phyloP scores from a whole-genome alignment of 306 rosid species.

The Erythrophleum fordii region DNA sequence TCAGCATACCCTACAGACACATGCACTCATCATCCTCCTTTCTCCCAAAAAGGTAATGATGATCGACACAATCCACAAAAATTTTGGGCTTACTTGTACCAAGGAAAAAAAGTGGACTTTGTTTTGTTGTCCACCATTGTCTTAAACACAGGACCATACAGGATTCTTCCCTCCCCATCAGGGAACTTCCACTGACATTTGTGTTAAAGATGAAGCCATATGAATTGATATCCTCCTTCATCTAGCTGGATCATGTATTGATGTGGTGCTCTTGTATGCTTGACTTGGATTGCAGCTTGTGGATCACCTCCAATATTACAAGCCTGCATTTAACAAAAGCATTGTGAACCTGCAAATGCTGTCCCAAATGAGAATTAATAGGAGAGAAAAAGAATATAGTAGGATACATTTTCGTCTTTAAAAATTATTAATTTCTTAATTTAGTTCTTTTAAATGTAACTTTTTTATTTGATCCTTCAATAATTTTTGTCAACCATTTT shows the following conservation, averaged over 20 bases:
- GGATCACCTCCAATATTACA: slow-evolving; percentile 38
- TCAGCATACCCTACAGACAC: slow-evolving; percentile 50
- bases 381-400: background rate
- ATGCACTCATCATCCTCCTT: slow-evolving; percentile 56
- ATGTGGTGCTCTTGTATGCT: slow-evolving; percentile 32
- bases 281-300: slow-evolving; percentile 36
- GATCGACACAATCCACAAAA: slow-evolving; percentile 54
- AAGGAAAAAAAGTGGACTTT: slow-evolving; percentile 31
- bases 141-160: slow-evolving; percentile 38
- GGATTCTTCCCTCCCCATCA: slow-evolving; percentile 65
- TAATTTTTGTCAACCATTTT: background rate
- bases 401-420: too few relatives aligned
- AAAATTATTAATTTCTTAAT: too few relatives aligned
- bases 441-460: too few relatives aligned
- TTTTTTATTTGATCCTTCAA: background rate
- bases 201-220: slow-evolving; percentile 45
- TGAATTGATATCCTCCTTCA: slow-evolving; percentile 37
- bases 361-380: background rate
- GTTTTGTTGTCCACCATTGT: slow-evolving; percentile 49
- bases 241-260: background rate
- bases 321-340: slow-evolving; percentile 42
- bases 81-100: slow-evolving; percentile 52
- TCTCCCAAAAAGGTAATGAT: slow-evolving; percentile 46
- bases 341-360: background rate
- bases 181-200: slow-evolving; percentile 47